Evolutionary conservation across 2,329 filamentous ascomycete species (phyloP).

Genomic region (Hypomyces perniciosus): DNA sequence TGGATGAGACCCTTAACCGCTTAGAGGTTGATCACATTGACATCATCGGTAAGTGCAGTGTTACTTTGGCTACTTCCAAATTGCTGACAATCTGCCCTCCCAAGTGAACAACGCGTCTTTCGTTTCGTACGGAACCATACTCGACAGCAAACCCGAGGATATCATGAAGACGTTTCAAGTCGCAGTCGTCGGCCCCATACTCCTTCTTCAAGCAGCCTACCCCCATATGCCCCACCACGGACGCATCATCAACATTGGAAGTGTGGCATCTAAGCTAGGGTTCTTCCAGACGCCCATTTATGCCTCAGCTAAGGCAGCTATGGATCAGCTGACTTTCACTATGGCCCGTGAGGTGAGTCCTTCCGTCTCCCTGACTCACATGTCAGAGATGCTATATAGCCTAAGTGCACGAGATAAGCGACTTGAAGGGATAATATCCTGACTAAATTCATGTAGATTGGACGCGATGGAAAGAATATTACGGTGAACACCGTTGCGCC

Average conservation of each 20-base stretch:
- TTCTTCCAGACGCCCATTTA: conserved; percentile 10
- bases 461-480: conserved; percentile 13
- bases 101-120: conserved; percentile 6
- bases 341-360: conserved; percentile 25
- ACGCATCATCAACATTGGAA: conserved; percentile 4
- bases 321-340: conserved; percentile 25
- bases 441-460: conserved; percentile 6
- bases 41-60: background rate
- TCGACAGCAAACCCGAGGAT: background rate
- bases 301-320: conserved; percentile 25
- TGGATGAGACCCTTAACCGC: background rate
- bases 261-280: background rate
- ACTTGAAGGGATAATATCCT: background rate
- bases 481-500: conserved; percentile 36
- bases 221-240: background rate
- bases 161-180: background rate
- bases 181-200: conserved; percentile 1
- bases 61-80: background rate
- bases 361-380: rapidly evolving
- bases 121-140: background rate
- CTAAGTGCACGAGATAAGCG: too few species aligned
- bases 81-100: too few species aligned
- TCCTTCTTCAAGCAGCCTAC: conserved; percentile 4
- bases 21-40: conserved; percentile 4
- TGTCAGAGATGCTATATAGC: too few species aligned